Evolutionary conservation across 345 rosid genomes (phyloP), one percentile per base, ranked within the genome.

Genomic region (Eucalyptus camaldulensis): DNA sequence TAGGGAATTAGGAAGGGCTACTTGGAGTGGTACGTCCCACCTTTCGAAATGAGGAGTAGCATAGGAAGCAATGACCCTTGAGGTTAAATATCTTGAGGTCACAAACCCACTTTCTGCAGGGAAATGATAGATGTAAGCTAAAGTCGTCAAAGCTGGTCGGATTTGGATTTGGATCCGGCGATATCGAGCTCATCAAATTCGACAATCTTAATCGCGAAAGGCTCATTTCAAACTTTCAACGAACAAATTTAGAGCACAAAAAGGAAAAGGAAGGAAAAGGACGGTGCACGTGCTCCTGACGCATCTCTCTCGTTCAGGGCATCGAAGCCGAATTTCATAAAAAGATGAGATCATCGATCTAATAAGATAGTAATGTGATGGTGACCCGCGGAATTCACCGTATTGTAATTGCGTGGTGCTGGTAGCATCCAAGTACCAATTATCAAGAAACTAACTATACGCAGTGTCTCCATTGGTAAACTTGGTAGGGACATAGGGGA

Each of bases 311-410:
- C 25, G 3, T 72, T 37, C 14, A 37, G 2, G 37, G 45, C 8
- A 76, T 76, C 5, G 8, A 16, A 37, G 15, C 27, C 27, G 14
- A 37, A 40, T 21, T 2, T 37, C 27, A 37, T 19, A 76, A 21
- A 37, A 10, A 65, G 19, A n/a, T 1, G 21, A 14, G 10, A 65
- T 0, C 3, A n/a, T 65, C 2, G 6, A 65, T 14, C 21, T 14
- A 33, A n/a, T 8, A n/a, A 65, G 3, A 65, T 0, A 4, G 10
- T n/a, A 4, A 7, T 65, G 37, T 5, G 19, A 33, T 65, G 19
- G 6, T 65, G 76, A 3, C 21, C 76, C 6, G 1, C 10, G 0
- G 0, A n/a, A 65, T n/a, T 65, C 10, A 4, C 21, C 76, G 0
- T 6, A 6, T n/a, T 27, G 2, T 62, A 29, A 62, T 62, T n/a